Percentiles rank a stretch among this genome's conserved stretches.
Evolutionary conservation across 345 rosid species (phyloP).

Genomic region (Melaleuca alternifolia): DNA sequence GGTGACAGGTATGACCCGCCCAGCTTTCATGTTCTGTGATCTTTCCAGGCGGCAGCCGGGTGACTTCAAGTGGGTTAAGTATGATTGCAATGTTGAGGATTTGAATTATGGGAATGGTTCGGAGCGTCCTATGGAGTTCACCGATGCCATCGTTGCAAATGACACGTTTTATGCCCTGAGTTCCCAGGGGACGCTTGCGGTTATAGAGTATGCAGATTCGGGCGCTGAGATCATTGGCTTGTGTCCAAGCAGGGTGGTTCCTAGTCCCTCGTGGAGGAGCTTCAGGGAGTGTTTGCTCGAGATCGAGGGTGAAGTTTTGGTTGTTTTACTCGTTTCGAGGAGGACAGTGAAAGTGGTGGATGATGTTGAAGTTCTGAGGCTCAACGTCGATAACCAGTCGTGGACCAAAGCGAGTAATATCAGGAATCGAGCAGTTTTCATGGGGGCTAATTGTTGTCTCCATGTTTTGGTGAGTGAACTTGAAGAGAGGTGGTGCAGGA

Average conservation of each 20-base stretch:
- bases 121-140: not conserved
- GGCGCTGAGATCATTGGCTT: not conserved
- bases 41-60: not conserved
- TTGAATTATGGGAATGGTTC: constrained; percentile 1
- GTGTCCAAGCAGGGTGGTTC: constrained; percentile 4
- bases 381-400: not conserved
- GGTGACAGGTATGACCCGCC: constrained; percentile 1
- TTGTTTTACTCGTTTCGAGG: constrained; percentile 10
- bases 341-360: constrained; percentile 5
- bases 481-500: constrained; percentile 5
- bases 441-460: constrained; percentile 15
- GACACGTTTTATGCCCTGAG: constrained; percentile 24
- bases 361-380: constrained; percentile 12
- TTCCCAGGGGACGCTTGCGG: constrained; percentile 10
- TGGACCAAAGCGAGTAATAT: constrained; percentile 8
- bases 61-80: constrained; percentile 4
- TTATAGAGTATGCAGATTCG: constrained; percentile 3
- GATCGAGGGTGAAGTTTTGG: too few relatives aligned
- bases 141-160: constrained; percentile 14
- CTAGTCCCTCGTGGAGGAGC: too few relatives aligned
- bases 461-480: constrained; percentile 4
- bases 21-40: constrained; percentile 6
- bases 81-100: constrained; percentile 6
- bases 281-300: too few relatives aligned
- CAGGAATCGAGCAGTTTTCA: constrained; percentile 6